phyloP scores from a whole-genome alignment of 495 filamentous ascomycete genomes.

The Talaromyces thailandensis region DNA sequence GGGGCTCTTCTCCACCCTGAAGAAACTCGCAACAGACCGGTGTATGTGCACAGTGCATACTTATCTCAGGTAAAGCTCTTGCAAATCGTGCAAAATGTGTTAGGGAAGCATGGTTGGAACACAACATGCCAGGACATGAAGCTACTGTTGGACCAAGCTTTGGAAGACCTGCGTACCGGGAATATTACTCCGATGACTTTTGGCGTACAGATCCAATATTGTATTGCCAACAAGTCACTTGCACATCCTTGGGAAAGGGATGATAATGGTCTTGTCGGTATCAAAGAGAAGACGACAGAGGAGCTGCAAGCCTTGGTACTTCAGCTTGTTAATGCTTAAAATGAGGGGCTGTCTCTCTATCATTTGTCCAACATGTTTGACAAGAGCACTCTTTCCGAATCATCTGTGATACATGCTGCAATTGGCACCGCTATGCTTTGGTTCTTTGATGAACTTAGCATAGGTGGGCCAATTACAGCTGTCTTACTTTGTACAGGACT shows the following conservation, averaged over 20 bases:
- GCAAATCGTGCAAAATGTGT: constrained; percentile 2
- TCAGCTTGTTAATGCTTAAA: background rate
- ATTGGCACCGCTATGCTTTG: background rate
- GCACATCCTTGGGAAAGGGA: constrained; percentile 14
- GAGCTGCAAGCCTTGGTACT: background rate
- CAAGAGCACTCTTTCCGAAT: background rate
- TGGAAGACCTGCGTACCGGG: constrained; percentile 11
- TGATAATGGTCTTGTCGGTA: constrained; percentile 13
- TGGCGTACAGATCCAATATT: constrained; percentile 15
- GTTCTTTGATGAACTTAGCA: background rate
- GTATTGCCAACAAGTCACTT: constrained; percentile 11
- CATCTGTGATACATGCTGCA: background rate
- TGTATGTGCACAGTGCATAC: constrained; percentile 15
- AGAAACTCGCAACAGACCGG: constrained; percentile 12
- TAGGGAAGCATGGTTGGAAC: constrained; percentile 11
- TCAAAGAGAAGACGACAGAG: constrained; percentile 6
- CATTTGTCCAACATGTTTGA: background rate
- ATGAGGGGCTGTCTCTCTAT: background rate
- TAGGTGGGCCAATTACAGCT: too few relatives aligned
- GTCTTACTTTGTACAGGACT: background rate
- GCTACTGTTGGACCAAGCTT: constrained; percentile 10
- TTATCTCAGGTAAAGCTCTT: constrained; percentile 13
- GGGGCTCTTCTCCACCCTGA: constrained; percentile 13
- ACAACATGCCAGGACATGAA: constrained; percentile 10
- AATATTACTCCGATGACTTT: constrained; percentile 11